A percentile compares a stretch with the other conserved stretches of the same genome.
phyloP scores from a whole-genome alignment of 139 green algal genomes.

The Chlamydomonas sp. region DNA sequence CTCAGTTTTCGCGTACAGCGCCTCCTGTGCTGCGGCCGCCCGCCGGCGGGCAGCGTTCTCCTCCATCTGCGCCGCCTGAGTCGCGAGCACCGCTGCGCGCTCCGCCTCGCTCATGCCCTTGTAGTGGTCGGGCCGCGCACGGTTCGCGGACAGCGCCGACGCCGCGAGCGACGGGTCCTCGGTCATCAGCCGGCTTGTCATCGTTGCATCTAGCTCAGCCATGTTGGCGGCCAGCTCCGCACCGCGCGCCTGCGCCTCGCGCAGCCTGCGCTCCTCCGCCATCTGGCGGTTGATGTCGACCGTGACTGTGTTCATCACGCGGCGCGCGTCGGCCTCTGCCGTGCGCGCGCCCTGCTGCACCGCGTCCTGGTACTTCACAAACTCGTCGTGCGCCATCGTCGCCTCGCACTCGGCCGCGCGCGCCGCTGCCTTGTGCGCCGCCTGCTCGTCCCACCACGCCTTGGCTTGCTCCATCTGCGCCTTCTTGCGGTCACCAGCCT shows the following conservation, averaged over 20 bases:
- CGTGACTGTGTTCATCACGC: conserved; percentile 21
- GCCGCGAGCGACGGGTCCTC: conserved; percentile 38
- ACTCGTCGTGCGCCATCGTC: conserved; percentile 35
- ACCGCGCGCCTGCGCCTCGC: neutral
- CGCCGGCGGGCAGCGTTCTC: conserved; percentile 34
- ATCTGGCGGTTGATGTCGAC: conserved; percentile 33
- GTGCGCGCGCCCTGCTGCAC: conserved; percentile 26
- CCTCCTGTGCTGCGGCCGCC: conserved; percentile 26
- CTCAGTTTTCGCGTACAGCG: conserved; percentile 29
- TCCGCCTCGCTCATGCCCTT: conserved; percentile 45
- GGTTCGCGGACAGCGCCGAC: conserved; percentile 21
- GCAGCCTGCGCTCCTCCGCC: conserved; percentile 32
- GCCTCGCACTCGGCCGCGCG: conserved; percentile 28
- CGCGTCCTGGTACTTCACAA: conserved; percentile 38
- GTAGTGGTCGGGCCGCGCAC: conserved; percentile 41
- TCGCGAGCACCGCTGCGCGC: conserved; percentile 35
- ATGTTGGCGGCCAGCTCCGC: conserved; percentile 31
- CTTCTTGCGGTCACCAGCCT: conserved; percentile 42
- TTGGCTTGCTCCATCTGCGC: conserved; percentile 55
- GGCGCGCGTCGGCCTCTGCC: conserved; percentile 20
- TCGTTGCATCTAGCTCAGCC: conserved; percentile 33
- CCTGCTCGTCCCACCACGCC: conserved; percentile 61
- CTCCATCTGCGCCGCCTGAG: conserved; percentile 49
- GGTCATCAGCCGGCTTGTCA: conserved; percentile 35
- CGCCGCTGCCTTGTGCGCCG: conserved; percentile 35